Base-by-base conservation (phyloP, 1,284 basidiomycete species). In the Heterobasidion parviporum region DNA sequence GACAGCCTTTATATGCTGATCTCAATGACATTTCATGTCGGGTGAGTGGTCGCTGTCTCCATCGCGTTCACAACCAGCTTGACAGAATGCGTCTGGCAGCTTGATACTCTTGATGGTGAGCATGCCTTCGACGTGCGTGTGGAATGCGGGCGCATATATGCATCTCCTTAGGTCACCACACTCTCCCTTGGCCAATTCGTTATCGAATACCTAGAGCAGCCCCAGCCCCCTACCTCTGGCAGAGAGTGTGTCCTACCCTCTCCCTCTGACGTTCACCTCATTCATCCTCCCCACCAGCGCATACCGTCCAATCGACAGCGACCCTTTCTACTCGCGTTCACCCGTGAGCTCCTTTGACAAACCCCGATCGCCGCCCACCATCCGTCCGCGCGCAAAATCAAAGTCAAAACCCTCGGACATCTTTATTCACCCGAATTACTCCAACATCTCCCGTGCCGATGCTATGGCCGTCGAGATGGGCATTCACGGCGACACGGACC, bases 1-100 rank as follows among this genome's bases (percentile, higher is more conserved):
- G 2, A 41, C 54, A 86, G 85, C 58, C 67, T 78, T 57, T 88
- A 88, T 64, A 87, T 89, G 85, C 75, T 89, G 15, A 71, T 83
- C 56, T 77, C 81, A 14, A 87, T 87, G 85, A 79, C 82, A 20
- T 80, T 84, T 60, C 79, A 85, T 56, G 57, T 80, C 32, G 79
- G 82, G 84, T 87, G 64, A 69, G 85, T 71, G 9, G 2, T n/a
- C 1, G 20, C 14, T n/a, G 47, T n/a, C 32, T 16, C 18, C 36
- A 20, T 38, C 16, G 34, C 47, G 34, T 50, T 33, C 26, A 20
- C 7, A 15, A 12, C 6, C 12, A n/a, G 38, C n/a, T 41, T 41
- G 38, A 41, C 38, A 41, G 38, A 41, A 41, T 41, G 38, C 6
- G 7, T 12, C 6, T 5, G 55, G 8, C 59, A 85, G 83, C 50